phyloP scores from a whole-genome alignment of 2,329 filamentous ascomycete genomes.

The Hypoxylon sp. region DNA sequence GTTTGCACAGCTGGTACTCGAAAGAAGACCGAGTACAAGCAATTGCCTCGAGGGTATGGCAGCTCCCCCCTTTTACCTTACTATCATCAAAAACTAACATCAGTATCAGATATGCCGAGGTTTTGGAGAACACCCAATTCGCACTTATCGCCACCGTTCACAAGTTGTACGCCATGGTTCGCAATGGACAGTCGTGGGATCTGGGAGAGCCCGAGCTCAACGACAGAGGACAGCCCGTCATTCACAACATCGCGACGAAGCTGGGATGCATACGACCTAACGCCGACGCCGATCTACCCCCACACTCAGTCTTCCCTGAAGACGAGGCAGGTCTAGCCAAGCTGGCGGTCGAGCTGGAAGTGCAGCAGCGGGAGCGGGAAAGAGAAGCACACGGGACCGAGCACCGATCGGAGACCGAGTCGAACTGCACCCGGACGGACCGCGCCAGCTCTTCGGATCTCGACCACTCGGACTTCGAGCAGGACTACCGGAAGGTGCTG shows the following conservation, averaged over 20 bases:
- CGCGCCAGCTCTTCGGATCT: slow-evolving; percentile 67
- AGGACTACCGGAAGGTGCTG: slow-evolving; percentile 64
- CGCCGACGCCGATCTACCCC: slow-evolving; percentile 69
- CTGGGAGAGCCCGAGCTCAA: slow-evolving; percentile 73
- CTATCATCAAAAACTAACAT: slow-evolving; percentile 29
- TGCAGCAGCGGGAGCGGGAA: slow-evolving; percentile 58
- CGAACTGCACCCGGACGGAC: slow-evolving; percentile 55
- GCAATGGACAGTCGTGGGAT: slow-evolving; percentile 68
- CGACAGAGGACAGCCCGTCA: slow-evolving; percentile 70
- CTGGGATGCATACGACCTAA: slow-evolving; percentile 73
- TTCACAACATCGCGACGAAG: slow-evolving; percentile 73
- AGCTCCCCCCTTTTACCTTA: slow-evolving; percentile 23
- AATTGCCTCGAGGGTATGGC: slow-evolving; percentile 70
- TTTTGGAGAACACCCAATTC: slow-evolving; percentile 74
- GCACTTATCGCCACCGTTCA: slow-evolving; percentile 73
- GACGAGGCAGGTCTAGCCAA: slow-evolving; percentile 69
- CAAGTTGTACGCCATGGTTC: slow-evolving; percentile 74
- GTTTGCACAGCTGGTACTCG: slow-evolving; percentile 72
- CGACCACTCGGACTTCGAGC: slow-evolving; percentile 67
- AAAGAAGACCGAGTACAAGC: slow-evolving; percentile 77
- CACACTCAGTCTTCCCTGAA: slow-evolving; percentile 70
- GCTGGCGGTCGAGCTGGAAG: slow-evolving; percentile 66
- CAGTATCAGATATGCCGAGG: slow-evolving; percentile 67
- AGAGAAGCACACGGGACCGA: slow-evolving; percentile 48
- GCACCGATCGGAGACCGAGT: slow-evolving; percentile 53